A percentile compares a stretch with the other conserved stretches of the same genome.
phyloP scores from a whole-genome alignment of 805 yeast species.

The Candida saitoana region DNA sequence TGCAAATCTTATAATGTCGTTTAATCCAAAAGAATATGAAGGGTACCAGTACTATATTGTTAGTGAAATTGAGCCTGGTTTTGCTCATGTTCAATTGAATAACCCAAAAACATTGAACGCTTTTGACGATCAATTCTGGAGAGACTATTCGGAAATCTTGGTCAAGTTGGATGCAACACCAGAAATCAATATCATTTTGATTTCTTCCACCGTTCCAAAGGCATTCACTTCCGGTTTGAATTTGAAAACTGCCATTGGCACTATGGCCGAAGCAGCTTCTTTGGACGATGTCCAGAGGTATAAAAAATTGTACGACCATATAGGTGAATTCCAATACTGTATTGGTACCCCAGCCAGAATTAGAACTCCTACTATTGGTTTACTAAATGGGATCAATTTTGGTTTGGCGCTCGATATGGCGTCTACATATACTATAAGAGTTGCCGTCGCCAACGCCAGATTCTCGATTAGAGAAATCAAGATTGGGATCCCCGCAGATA shows the following conservation, averaged over 20 bases:
- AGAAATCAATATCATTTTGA: slow-evolving; percentile 46
- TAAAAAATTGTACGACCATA: slow-evolving; percentile 19
- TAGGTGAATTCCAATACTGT: slow-evolving; percentile 56
- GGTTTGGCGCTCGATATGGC: slow-evolving; percentile 72
- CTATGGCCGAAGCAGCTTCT: background rate
- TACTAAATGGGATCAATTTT: slow-evolving; percentile 58
- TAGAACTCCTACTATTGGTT: slow-evolving; percentile 59
- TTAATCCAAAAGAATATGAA: slow-evolving; percentile 17
- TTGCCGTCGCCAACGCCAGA: slow-evolving; percentile 48
- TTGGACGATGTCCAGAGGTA: slow-evolving; percentile 13
- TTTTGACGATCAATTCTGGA: slow-evolving; percentile 52
- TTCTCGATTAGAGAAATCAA: slow-evolving; percentile 67
- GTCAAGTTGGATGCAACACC: slow-evolving; percentile 39
- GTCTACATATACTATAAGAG: slow-evolving; percentile 53
- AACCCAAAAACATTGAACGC: slow-evolving; percentile 61
- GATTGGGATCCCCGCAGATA: slow-evolving; percentile 74
- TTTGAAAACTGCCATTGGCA: slow-evolving; percentile 32
- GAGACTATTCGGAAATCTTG: slow-evolving; percentile 50
- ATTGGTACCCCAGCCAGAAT: slow-evolving; percentile 47
- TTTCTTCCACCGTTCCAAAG: slow-evolving; percentile 53
- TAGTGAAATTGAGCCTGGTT: slow-evolving; percentile 39
- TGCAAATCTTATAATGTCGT: slow-evolving; percentile 12
- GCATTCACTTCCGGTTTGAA: slow-evolving; percentile 68
- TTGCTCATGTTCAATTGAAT: slow-evolving; percentile 57
- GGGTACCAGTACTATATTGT: slow-evolving; percentile 34